Evolutionary conservation across 2,329 filamentous ascomycete species (phyloP).

Genomic region (Aspergillus ibericus): DNA sequence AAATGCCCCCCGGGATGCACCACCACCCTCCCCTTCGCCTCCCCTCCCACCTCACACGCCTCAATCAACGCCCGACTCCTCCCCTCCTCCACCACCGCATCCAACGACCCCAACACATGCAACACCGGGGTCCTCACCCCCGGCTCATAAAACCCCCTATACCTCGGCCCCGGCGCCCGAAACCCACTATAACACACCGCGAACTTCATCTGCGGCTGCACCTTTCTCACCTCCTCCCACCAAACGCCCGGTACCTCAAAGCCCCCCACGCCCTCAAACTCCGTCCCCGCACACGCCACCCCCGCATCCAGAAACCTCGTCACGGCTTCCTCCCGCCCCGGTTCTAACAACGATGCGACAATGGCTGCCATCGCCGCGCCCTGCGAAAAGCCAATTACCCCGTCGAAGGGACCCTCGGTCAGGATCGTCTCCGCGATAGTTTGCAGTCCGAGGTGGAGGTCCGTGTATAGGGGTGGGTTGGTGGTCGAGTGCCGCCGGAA

Average conservation of each 20-base stretch:
- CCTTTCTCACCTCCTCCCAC: conserved; percentile 30
- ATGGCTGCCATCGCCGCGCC: conserved; percentile 72
- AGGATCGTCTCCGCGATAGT: conserved; percentile 62
- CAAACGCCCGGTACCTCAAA: conserved; percentile 56
- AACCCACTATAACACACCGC: conserved; percentile 78
- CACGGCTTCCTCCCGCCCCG: conserved; percentile 50
- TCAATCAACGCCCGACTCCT: conserved; percentile 68
- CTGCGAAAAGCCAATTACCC: conserved; percentile 79
- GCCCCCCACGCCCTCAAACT: conserved; percentile 7
- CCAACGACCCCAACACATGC: conserved; percentile 79
- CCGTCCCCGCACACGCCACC: conserved; percentile 17
- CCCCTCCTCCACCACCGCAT: conserved; percentile 82
- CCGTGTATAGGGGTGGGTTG: conserved; percentile 63
- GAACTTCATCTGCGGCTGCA: conserved; percentile 64
- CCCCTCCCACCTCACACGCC: conserved; percentile 57
- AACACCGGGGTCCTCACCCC: conserved; percentile 73
- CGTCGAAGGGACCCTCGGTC: conserved; percentile 69
- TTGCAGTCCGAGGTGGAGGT: conserved; percentile 67
- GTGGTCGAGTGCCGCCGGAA: conserved; percentile 67
- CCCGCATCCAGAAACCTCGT: conserved; percentile 35
- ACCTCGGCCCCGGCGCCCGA: conserved; percentile 59
- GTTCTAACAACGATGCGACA: conserved; percentile 70
- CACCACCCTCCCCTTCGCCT: conserved; percentile 55
- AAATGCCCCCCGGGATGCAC: conserved; percentile 90
- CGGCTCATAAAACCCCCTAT: conserved; percentile 72